Evolutionary conservation across 2,329 filamentous ascomycete species (phyloP).

Genomic region (Apiospora arundinis): DNA sequence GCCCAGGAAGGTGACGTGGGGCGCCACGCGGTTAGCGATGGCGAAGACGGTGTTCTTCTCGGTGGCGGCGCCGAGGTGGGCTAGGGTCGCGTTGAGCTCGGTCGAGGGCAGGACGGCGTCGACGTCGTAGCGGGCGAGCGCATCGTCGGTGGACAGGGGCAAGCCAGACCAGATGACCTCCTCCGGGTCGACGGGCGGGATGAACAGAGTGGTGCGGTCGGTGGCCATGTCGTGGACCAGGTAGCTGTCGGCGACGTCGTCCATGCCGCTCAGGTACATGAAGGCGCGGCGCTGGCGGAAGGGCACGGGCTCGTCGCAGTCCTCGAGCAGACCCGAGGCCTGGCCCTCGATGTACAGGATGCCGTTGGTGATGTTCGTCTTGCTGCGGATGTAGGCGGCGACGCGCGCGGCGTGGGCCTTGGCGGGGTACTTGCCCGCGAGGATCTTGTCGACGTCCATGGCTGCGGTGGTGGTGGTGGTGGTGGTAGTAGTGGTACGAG

Average conservation of each 20-base stretch:
- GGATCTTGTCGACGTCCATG: slow-evolving; percentile 56
- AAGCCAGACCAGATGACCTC: slow-evolving; percentile 93
- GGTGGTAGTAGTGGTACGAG: not conserved
- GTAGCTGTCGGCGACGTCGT: slow-evolving; percentile 77
- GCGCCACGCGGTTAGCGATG: slow-evolving; percentile 79
- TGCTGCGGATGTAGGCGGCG: slow-evolving; percentile 75
- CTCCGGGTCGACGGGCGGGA: slow-evolving; percentile 87
- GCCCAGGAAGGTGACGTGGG: slow-evolving; percentile 72
- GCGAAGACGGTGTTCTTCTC: slow-evolving; percentile 66
- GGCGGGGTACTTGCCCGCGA: slow-evolving; percentile 76
- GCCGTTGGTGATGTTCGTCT: slow-evolving; percentile 65
- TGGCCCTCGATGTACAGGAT: slow-evolving; percentile 89
- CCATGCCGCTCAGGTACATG: slow-evolving; percentile 89
- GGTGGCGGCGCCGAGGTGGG: slow-evolving; percentile 51
- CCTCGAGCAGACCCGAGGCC: slow-evolving; percentile 81
- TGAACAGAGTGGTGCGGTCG: slow-evolving; percentile 82
- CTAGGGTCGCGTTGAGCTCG: slow-evolving; percentile 77
- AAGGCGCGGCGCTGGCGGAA: slow-evolving; percentile 93
- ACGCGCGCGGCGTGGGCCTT: slow-evolving; percentile 87
- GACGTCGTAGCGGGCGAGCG: slow-evolving; percentile 78
- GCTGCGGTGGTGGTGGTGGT: not conserved
- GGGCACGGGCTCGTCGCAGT: slow-evolving; percentile 82
- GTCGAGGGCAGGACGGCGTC: slow-evolving; percentile 77
- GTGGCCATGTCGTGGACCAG: slow-evolving; percentile 80
- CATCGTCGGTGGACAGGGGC: slow-evolving; percentile 78